phyloP scores from a whole-genome alignment of 768 basidiomycete genomes.

The Daedaleopsis sinensis region DNA sequence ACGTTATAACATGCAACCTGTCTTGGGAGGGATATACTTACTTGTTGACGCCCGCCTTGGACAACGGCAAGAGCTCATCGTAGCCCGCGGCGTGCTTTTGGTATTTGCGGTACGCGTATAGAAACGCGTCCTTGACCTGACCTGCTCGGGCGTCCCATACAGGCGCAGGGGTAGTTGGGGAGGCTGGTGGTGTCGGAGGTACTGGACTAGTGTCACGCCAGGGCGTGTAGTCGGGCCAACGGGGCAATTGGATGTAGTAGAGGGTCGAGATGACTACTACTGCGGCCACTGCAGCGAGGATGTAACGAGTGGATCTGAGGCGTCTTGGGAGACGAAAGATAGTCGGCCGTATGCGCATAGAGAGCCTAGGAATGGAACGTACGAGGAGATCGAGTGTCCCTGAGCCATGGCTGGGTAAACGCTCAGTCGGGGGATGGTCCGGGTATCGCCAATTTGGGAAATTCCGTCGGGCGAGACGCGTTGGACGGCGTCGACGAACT shows the following conservation, averaged over 20 bases:
- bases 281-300: slow-evolving; percentile 12
- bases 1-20: not conserved
- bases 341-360: slow-evolving; percentile 1
- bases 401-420: not conserved
- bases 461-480: too few relatives aligned
- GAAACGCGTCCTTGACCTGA: slow-evolving; percentile 62
- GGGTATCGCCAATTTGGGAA: too few relatives aligned
- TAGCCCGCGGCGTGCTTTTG: slow-evolving; percentile 59
- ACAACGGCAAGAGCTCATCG: slow-evolving; percentile 64
- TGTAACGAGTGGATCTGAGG: slow-evolving; percentile 17
- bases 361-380: not conserved
- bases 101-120: slow-evolving; percentile 71
- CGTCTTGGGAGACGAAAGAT: slow-evolving; percentile 6
- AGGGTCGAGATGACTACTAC: slow-evolving; percentile 22
- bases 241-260: slow-evolving; percentile 18
- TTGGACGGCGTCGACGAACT: too few relatives aligned
- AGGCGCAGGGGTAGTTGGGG: slow-evolving; percentile 23
- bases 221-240: not conserved
- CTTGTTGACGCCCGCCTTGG: slow-evolving; percentile 51
- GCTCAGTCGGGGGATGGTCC: too few relatives aligned
- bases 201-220: not conserved
- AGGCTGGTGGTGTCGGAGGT: not conserved
- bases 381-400: slow-evolving; percentile 6
- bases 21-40: slow-evolving; percentile 30
- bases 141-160: slow-evolving; percentile 57